Evolutionary conservation across 1,284 basidiomycete genomes (phyloP), one percentile per base, ranked within the genome.

Genomic region (Macrocybe sp.): DNA sequence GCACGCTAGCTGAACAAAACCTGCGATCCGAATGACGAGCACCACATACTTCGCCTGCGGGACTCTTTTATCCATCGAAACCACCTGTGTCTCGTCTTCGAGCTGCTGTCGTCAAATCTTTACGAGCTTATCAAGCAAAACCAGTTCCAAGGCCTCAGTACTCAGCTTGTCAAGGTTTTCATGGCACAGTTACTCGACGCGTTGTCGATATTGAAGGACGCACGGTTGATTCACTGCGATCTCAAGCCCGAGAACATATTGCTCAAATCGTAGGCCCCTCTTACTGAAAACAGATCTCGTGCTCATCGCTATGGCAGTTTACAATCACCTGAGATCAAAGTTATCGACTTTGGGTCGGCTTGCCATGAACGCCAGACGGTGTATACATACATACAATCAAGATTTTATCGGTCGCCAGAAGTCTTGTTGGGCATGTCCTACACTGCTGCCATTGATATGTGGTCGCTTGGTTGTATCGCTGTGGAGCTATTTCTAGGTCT

Each of bases 111-210:
- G 12, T 97, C 93, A 37, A 99, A 99, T 64, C 76, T 99, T 51
- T 99, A 99, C 75, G 96, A 99, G 69, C 81, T 99, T 59, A 99
- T 99, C 83, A 99, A 99, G 75, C 97, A 99, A 72, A 99, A 99
- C 69, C 93, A 96, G 64, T 99, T 99, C 79, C 91, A 97, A 67
- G 97, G 96, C 2, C 73, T 99, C 45, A 94, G 89, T 68, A 96
- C 93, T 4, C 92, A 96, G 63, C 83, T 99, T 41, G 96, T 99
- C 59, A 93, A 97, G 61, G 96, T 99, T 34, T 99, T 99, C 63
- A 98, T 96, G 48, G 87, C 91, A 1, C 96, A 99, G 66, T 72
- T 99, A 33, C 74, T 99, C 49, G 97, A 99, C 61, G 86, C 96
- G 2, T 69, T 99, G 60, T 88, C 89, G 1, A 83, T 98, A 7